Evolutionary conservation across 73 alveolate genomes (phyloP).

Genomic region (Paramecium sonneborni): DNA sequence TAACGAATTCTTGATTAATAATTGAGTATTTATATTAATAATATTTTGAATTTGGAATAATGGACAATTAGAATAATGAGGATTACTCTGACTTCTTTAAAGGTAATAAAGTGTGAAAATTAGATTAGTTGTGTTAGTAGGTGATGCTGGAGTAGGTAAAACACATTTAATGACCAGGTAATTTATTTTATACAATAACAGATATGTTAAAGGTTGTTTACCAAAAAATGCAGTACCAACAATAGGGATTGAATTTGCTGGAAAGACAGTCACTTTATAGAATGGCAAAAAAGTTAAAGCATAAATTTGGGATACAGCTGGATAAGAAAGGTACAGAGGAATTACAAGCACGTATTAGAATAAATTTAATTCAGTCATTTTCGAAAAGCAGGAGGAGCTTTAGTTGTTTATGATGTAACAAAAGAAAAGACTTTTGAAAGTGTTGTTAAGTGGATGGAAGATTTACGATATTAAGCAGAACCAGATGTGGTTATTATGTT

Average conservation of each 20-base stretch:
- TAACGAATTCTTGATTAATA: background rate
- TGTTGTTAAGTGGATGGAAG: slow-evolving; percentile 81
- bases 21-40: background rate
- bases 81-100: slow-evolving; percentile 32
- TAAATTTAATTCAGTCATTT: slow-evolving; percentile 68
- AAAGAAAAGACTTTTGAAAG: slow-evolving; percentile 78
- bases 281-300: slow-evolving; percentile 93
- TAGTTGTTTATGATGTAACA: slow-evolving; percentile 87
- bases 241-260: slow-evolving; percentile 97
- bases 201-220: slow-evolving; percentile 86
- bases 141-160: slow-evolving; percentile 86
- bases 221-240: slow-evolving; percentile 94
- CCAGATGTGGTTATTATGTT: slow-evolving; percentile 94
- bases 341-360: slow-evolving; percentile 77
- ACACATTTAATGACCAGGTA: slow-evolving; percentile 77
- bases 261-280: slow-evolving; percentile 85
- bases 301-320: slow-evolving; percentile 97
- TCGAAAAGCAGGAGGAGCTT: slow-evolving; percentile 88
- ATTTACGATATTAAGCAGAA: slow-evolving; percentile 87
- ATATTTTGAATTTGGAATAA: background rate
- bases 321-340: slow-evolving; percentile 86
- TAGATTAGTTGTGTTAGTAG: slow-evolving; percentile 76
- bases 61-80: background rate
- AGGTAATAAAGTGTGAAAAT: background rate
- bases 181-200: slow-evolving; percentile 25